Conservation (phyloP, 257 asterid species). For the Anisodus acutangulus region DNA sequence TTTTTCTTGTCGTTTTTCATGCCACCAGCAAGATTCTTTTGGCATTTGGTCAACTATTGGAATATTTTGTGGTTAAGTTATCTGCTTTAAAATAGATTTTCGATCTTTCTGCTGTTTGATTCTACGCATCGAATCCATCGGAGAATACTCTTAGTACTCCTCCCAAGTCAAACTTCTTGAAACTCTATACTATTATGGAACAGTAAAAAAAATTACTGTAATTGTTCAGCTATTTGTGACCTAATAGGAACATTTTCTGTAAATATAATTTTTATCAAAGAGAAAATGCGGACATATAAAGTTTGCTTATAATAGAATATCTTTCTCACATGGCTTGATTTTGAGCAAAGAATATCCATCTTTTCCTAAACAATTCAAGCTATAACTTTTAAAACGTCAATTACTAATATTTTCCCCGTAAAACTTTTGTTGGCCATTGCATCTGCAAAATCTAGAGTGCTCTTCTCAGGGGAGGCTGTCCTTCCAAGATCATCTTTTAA, state of each 20-base stretch:
- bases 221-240: background rate
- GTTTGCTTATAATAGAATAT: background rate
- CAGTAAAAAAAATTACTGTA: background rate
- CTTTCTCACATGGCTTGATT: background rate
- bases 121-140: too few species aligned
- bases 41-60: background rate
- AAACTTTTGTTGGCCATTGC: background rate
- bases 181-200: background rate
- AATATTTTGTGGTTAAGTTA: background rate
- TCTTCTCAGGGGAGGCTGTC: background rate
- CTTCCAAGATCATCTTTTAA: background rate
- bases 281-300: background rate
- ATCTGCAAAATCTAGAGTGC: background rate
- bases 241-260: background rate
- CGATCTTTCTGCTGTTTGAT: background rate
- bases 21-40: background rate
- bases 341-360: background rate
- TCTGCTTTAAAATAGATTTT: background rate
- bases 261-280: background rate
- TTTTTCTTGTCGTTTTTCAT: constrained; percentile 26
- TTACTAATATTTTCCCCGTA: background rate
- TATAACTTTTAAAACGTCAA: background rate
- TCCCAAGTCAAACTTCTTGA: background rate
- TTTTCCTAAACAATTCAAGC: too few species aligned
- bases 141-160: background rate